phyloP scores from a whole-genome alignment of 805 yeast genomes.

The Metschnikowia cubensis region DNA sequence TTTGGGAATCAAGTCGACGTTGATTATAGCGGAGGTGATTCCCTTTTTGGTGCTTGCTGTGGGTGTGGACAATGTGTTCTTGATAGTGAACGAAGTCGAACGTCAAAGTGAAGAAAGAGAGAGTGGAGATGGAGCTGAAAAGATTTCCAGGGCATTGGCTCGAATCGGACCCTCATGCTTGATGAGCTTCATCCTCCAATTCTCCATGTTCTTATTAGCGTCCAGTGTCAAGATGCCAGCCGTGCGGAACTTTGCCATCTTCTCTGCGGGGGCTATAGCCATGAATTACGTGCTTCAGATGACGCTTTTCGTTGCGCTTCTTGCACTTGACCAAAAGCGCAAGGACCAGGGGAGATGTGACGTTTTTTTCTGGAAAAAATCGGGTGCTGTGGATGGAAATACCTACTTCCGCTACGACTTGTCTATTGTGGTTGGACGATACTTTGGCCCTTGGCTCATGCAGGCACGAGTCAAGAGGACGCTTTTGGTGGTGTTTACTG shows the following conservation, averaged over 20 bases:
- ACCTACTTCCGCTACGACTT: constrained; percentile 21
- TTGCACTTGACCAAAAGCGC: constrained; percentile 63
- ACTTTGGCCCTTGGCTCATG: constrained; percentile 60
- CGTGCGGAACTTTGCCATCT: constrained; percentile 86
- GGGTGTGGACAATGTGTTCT: constrained; percentile 93
- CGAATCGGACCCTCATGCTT: constrained; percentile 85
- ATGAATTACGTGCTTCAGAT: constrained; percentile 74
- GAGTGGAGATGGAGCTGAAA: constrained; percentile 13
- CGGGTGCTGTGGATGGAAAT: constrained; percentile 5
- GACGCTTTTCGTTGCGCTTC: constrained; percentile 72
- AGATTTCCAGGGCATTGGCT: constrained; percentile 59
- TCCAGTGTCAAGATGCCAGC: constrained; percentile 92
- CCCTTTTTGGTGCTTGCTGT: constrained; percentile 90
- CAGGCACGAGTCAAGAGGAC: constrained; percentile 42
- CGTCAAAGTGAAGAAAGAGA: constrained; percentile 44
- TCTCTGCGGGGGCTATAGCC: constrained; percentile 81
- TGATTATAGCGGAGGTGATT: constrained; percentile 93
- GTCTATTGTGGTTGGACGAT: constrained; percentile 36
- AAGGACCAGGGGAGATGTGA: constrained; percentile 58
- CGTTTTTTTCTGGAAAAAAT: constrained; percentile 47
- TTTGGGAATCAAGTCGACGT: constrained; percentile 78
- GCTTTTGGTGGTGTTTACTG: constrained; percentile 51
- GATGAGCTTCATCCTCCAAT: constrained; percentile 71
- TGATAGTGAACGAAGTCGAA: constrained; percentile 76
- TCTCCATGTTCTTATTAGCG: constrained; percentile 76